A percentile compares a stretch with the other conserved stretches of the same genome.
Conservation (phyloP, 2,329 filamentous ascomycete species). For the Exophiala sp. region DNA sequence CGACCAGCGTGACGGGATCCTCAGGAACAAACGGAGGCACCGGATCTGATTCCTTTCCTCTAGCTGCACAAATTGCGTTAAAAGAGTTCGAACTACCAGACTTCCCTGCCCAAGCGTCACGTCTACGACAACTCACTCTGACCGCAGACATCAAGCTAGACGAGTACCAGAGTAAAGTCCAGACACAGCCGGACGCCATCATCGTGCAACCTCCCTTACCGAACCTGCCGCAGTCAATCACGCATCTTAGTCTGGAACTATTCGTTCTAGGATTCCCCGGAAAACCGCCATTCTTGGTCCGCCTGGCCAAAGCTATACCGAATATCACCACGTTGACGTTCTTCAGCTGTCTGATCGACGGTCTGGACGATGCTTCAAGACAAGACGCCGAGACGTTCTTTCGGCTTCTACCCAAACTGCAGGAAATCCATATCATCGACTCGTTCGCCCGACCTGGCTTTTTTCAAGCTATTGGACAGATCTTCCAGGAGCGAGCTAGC, state of each 20-base stretch:
- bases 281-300: conserved; percentile 38
- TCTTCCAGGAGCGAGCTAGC: conserved; percentile 21
- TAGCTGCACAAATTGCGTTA: conserved; percentile 45
- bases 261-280: conserved; percentile 45
- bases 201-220: conserved; percentile 31
- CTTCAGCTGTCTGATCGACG: conserved; percentile 44
- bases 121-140: conserved; percentile 43
- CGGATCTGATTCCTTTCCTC: conserved; percentile 25
- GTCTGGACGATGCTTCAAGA: conserved; percentile 36
- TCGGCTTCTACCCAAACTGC: conserved; percentile 32
- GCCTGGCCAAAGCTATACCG: conserved; percentile 37
- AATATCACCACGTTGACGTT: conserved; percentile 42
- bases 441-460: conserved; percentile 42
- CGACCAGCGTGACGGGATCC: neutral
- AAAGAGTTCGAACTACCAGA: conserved; percentile 42
- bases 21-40: neutral
- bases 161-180: conserved; percentile 40
- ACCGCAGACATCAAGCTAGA: conserved; percentile 46
- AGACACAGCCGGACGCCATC: conserved; percentile 24
- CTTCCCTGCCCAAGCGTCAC: conserved; percentile 42
- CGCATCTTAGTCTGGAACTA: conserved; percentile 44
- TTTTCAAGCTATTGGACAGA: conserved; percentile 32
- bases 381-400: conserved; percentile 42
- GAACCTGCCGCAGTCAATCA: conserved; percentile 38
- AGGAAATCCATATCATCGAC: conserved; percentile 45